Conservation (phyloP, 2,329 filamentous ascomycete genomes). For the Nigrograna mackinnonii region DNA sequence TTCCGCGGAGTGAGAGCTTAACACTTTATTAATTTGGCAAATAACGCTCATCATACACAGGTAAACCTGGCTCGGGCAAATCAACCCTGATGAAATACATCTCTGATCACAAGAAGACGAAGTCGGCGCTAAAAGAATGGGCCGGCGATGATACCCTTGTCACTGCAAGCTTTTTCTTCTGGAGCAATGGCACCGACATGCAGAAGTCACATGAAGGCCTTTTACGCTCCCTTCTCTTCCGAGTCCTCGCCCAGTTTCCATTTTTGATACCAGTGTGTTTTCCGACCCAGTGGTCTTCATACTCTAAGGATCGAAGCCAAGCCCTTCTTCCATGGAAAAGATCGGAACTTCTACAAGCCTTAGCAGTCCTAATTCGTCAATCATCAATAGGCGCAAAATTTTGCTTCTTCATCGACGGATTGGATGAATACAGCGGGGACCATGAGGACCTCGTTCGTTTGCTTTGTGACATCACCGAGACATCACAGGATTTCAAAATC, state of each 20-base stretch:
- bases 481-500: constrained; percentile 2
- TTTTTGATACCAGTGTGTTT: not conserved
- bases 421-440: constrained; percentile 6
- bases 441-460: constrained; percentile 1
- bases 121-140: too few species aligned
- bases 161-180: not conserved
- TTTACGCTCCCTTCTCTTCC: not conserved
- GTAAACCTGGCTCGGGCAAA: not conserved
- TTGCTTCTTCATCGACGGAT: constrained; percentile 6
- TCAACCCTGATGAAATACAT: constrained; percentile 1
- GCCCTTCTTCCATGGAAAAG: too few species aligned
- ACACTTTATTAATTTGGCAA: too few species aligned
- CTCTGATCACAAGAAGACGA: not conserved
- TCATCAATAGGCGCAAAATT: too few species aligned
- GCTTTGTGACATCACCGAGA: not conserved
- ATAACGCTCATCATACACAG: too few species aligned
- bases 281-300: too few species aligned
- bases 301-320: too few species aligned
- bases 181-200: not conserved
- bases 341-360: too few species aligned
- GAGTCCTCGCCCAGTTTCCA: not conserved
- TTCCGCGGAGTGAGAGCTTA: too few species aligned
- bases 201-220: not conserved
- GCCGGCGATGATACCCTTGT: too few species aligned
- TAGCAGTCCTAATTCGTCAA: too few species aligned